These are phyloP conservation scores for Lizonia empirigonia DNA, from an alignment of 2,329 filamentous ascomycete genomes.

Conservation along the genomic window DNA sequence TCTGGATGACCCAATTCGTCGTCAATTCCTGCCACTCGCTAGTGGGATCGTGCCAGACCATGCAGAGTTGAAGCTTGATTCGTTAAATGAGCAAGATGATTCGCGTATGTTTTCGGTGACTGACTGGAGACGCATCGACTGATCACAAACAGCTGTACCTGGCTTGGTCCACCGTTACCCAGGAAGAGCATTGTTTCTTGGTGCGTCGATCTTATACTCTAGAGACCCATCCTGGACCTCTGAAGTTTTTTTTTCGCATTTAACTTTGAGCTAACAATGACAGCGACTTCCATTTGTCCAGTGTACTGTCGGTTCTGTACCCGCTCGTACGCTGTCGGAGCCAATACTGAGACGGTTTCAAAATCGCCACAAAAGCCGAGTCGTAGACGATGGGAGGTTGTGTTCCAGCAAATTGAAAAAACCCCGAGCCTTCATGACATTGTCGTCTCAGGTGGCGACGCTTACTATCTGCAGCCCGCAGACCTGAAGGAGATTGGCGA, in stretches of 20 bases:
- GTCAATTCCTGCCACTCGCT: constrained; percentile 64
- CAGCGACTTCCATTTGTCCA: constrained; percentile 63
- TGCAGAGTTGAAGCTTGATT: constrained; percentile 61
- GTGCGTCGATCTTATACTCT: constrained; percentile 48
- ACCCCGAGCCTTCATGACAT: constrained; percentile 61
- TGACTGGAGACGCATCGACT: neutral
- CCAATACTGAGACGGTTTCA: constrained; percentile 58
- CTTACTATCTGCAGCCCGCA: constrained; percentile 62
- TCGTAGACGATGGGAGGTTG: constrained; percentile 61
- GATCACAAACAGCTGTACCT: constrained; percentile 49
- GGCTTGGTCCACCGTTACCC: constrained; percentile 68
- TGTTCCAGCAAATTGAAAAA: constrained; percentile 62
- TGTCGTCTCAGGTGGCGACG: constrained; percentile 67
- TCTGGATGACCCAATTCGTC: constrained; percentile 63
- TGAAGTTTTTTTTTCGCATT: neutral
- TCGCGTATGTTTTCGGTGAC: constrained; percentile 44
- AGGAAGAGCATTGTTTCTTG: constrained; percentile 66
- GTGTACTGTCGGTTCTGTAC: constrained; percentile 69
- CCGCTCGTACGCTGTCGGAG: constrained; percentile 64
- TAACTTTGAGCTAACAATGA: neutral
- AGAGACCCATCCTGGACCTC: neutral
- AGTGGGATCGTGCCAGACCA: constrained; percentile 62
- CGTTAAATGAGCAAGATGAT: constrained; percentile 63
- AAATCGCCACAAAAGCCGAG: constrained; percentile 43
- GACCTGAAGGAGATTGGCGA: constrained; percentile 61